Base-by-base conservation (phyloP, 306 rosid species). In the Vachellia pachyceras region DNA sequence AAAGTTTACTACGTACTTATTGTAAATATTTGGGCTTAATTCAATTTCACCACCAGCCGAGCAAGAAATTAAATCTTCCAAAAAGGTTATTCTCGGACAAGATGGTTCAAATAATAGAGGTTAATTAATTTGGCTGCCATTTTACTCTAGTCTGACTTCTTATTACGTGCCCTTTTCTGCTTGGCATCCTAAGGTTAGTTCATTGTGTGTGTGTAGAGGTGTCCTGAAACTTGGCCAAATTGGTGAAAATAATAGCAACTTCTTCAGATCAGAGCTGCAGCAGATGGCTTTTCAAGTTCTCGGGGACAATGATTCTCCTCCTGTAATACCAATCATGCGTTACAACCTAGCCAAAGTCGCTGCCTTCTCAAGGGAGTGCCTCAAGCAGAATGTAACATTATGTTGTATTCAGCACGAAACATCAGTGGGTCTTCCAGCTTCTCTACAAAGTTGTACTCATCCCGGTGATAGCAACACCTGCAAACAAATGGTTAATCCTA, bases 11-110 rank as follows among this genome's bases (percentile, higher is more conserved):
- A 29, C 33, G 2, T 29, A 29, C 70, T 15, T 23, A 63, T 61
- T 47, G 25, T 40, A 29, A 66, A 42, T 55, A 46, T 55, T 45
- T 54, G 70, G 23, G 39, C 20, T 36, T 57, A 33, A 64, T 52
- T 92, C 97, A 64, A 84, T 92, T 85, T 92, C 97, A 69, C 97
- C 97, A 39, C 97, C 97, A 20, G 91, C 95, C 75, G 97, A 91
- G 15, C 90, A 89, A 75, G 95, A 92, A 82, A 90, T 92, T 61
- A 85, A 90, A 71, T 92, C 95, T 25, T 78, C 97, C 49, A 85
- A 90, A 47, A 86, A 81, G 85, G 97, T 90, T 78, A 61, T 92
- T 81, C 94, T 92, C 25, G 97, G 97, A 71, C 91, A 92, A 89
- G 97, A 92, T 85, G 97, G 97, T 79, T 86, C 93, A 1, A 29